Base-by-base conservation (phyloP, 1,284 basidiomycete species). In the Coniferiporia weirii region DNA sequence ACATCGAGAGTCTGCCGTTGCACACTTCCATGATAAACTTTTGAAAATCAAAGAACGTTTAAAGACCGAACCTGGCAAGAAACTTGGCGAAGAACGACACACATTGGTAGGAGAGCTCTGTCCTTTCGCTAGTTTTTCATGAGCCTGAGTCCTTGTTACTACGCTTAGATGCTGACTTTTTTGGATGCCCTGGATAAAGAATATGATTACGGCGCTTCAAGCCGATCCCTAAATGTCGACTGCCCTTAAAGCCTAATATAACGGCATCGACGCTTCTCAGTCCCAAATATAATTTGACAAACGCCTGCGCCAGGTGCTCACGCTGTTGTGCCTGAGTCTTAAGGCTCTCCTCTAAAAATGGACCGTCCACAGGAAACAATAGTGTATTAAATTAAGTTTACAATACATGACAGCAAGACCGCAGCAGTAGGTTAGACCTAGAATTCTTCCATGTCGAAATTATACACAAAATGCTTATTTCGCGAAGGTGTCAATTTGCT, bases 21-120 rank as follows among this genome's bases (percentile, higher is more conserved):
- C 84, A 35, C 95, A 97, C 67, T 97, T 97, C 67, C 75, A 93
- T 64, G 91, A 94, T 65, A 97, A 97, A 70, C 77, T 95, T 27
- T 70, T 95, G 38, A 82, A 84, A 60, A 88, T 95, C 54, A 78
- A 77, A 49, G 82, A 83, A 49, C 77, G 83, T 63, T 82, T 96
- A 64, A 95, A 94, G 74, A 95, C 93, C 0, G 78, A 75, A 3
- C 76, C 77, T 2, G 93, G 89, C 1, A 85, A 80, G 66, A 67
- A 70, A 61, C 75, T 93, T 67, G 93, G 90, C n/a, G 77, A 81
- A 62, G 83, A 81, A 64, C 76, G 92, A 61, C 92, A 95, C 69
- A 72, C 80, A 64, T 74, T 87, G 56, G 92, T 93, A 65, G 64
- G 87, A 15, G 38, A 2, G 38, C 38, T 27, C 5, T 27, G 27